Conservation (phyloP, 805 yeast genomes). For the Peterozyma xylosa region DNA sequence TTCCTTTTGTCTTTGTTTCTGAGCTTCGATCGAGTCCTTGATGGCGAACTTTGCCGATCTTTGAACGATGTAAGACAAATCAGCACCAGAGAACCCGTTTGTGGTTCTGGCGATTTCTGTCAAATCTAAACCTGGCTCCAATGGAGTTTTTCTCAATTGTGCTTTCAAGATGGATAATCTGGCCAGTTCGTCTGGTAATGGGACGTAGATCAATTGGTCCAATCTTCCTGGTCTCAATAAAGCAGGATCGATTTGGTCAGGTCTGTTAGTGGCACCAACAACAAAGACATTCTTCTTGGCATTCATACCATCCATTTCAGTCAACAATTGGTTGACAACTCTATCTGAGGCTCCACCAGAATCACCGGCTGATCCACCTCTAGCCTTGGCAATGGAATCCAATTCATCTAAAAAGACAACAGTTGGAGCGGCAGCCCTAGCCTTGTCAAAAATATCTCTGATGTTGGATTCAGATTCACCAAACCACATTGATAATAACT, state of each 20-base stretch:
- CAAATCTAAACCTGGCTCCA: slow-evolving; percentile 93
- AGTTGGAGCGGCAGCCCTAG: slow-evolving; percentile 99
- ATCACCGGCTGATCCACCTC: slow-evolving; percentile 88
- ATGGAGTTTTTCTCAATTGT: slow-evolving; percentile 96
- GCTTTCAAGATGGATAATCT: slow-evolving; percentile 91
- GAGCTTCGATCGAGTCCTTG: slow-evolving; percentile 94
- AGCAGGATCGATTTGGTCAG: slow-evolving; percentile 99
- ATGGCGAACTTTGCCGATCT: slow-evolving; percentile 98
- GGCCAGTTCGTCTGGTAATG: slow-evolving; percentile 93
- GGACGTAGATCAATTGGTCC: slow-evolving; percentile 97
- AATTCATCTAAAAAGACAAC: slow-evolving; percentile 97
- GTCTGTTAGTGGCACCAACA: slow-evolving; percentile 99
- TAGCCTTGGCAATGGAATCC: slow-evolving; percentile 94
- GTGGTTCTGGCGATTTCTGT: slow-evolving; percentile 86
- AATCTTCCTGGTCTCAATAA: slow-evolving; percentile 98
- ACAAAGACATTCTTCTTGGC: slow-evolving; percentile 98
- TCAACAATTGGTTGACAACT: slow-evolving; percentile 90
- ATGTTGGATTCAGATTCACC: slow-evolving; percentile 98
- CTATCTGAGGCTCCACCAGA: slow-evolving; percentile 97
- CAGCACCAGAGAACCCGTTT: slow-evolving; percentile 99
- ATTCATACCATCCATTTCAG: slow-evolving; percentile 99
- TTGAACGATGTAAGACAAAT: slow-evolving; percentile 92
- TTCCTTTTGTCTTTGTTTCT: slow-evolving; percentile 35
- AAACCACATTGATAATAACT: slow-evolving; percentile 95
- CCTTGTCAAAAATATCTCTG: slow-evolving; percentile 96